Evolutionary conservation across 1,139 yeast genomes (phyloP), one percentile per base, ranked within the genome.

Genomic region (Saccharomyces hybrid): DNA sequence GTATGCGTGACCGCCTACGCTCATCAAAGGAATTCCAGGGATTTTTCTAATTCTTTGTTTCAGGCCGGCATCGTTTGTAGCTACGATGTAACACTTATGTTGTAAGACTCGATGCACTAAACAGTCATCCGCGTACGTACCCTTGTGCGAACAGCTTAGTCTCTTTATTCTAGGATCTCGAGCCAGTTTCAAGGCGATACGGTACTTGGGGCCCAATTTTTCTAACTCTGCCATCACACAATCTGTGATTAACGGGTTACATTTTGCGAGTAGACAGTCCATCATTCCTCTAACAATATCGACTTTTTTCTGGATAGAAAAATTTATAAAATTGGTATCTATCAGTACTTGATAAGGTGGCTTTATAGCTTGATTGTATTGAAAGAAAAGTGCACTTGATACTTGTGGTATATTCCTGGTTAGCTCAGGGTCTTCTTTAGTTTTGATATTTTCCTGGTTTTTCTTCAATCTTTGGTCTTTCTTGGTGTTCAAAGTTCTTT

Each of bases 91-190:
- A 72, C 99, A 93, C 69, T 93, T 93, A 73, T 93, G 98, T 67
- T 91, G 98, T 72, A 91, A 80, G 5, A 93, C 96, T 62, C 99
- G 78, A 68, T 87, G 85, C 28, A 93, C 98, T 46, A 93, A 73
- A 71, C 99, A 93, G 73, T 93, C 99, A 82, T 93, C 99, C 32
- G 99, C 99, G 76, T 93, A 93, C 0, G 97, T 93, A 23, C 99
- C 99, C 63, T 85, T 86, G 67, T 93, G 99, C 20, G 95, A 78
- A 68, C 99, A 93, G 48, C 84, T 88, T 50, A 93, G 77, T 59
- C 98, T 78, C 68, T 88, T 81, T 50, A 93, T 87, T 65, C 98
- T 78, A 49, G 97, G 97, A 68, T 93, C 99, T 63, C 89, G 86
- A 38, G 99, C 99, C 67, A 93, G 76, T 59, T 86, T 83, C 60